Conservation (phyloP, 2,329 filamentous ascomycete species). For the Ramularia endophylla region DNA sequence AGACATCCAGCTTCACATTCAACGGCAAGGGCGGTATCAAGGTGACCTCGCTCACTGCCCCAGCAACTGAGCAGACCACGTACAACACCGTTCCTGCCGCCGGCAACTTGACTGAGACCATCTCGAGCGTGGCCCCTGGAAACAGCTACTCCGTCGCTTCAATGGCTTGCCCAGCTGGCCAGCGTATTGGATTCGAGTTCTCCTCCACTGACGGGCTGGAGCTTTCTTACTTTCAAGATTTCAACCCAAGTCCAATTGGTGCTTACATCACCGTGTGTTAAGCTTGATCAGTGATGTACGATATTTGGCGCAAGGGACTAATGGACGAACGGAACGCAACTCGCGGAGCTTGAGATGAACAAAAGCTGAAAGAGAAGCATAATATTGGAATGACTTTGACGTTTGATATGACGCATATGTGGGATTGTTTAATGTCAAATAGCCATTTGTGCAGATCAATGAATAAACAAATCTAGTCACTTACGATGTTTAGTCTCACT, state of each 20-base stretch:
- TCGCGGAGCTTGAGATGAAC: no score
- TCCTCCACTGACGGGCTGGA: constrained; percentile 9
- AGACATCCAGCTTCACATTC: constrained; percentile 54
- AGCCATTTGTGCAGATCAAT: no score
- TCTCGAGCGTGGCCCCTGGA: constrained; percentile 10
- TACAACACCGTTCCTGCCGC: constrained; percentile 37
- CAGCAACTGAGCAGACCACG: constrained; percentile 47
- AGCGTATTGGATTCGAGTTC: constrained; percentile 12
- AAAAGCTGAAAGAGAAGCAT: no score
- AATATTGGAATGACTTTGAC: no score
- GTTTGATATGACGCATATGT: no score
- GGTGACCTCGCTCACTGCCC: constrained; percentile 36
- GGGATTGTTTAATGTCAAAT: no score
- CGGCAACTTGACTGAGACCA: constrained; percentile 1
- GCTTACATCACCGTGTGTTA: constrained; percentile 26
- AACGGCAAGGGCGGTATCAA: constrained; percentile 16
- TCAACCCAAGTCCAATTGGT: constrained; percentile 21
- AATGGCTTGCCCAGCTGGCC: constrained; percentile 14
- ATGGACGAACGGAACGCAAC: no score
- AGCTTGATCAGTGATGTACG: constrained; percentile 2
- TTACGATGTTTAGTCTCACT: no score
- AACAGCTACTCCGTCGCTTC: constrained; percentile 14
- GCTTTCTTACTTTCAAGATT: constrained; percentile 12
- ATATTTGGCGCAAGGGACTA: no score
- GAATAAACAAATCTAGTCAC: no score